Evolutionary conservation across 1,139 yeast species (phyloP), one percentile per base, ranked within the genome.

Genomic region (Suhomyces coccinellae): DNA sequence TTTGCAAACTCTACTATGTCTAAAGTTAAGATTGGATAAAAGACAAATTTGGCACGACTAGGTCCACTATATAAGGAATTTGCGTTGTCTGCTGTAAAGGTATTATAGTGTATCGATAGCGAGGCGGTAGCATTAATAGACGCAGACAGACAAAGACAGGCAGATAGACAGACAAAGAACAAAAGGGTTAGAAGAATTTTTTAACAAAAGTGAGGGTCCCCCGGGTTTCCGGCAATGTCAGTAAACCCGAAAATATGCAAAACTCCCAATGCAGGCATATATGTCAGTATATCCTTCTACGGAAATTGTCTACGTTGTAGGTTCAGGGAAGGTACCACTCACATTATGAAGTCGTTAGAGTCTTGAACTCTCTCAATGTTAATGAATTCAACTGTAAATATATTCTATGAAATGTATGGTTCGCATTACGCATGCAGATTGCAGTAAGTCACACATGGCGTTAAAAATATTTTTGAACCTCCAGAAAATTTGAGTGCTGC

Each of bases 41-140:
- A 39, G 20, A 33, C 33, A 40, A 40, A 14, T 15, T n/a, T 20
- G 22, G 16, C 45, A 27, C 34, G 45, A 37, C 38, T 26, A 17
- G 16, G 38, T 31, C 46, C 33, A 40, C 28, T 45, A 45, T 45
- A 45, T 45, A 45, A 41, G 40, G 43, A 45, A 45, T 38, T 37
- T 35, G 40, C 36, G 45, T 42, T 45, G 44, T 41, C 38, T 34
- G 34, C n/a, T 38, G 26, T 36, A 38, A 38, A 27, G 20, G 17
- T 41, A 41, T 41, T 45, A 38, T 43, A 39, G 45, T 41, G 42
- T 45, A 45, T 41, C 43, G 43, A 45, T 45, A 45, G 48, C 44
- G 47, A 41, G 48, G 48, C 48, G 48, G 45, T 41, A 41, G 33
- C 42, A 45, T 29, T 34, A 32, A 42, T 34, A 45, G 43, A 40